phyloP scores from a whole-genome alignment of 192 early-diverging fungal species.

The Backusella circina region DNA sequence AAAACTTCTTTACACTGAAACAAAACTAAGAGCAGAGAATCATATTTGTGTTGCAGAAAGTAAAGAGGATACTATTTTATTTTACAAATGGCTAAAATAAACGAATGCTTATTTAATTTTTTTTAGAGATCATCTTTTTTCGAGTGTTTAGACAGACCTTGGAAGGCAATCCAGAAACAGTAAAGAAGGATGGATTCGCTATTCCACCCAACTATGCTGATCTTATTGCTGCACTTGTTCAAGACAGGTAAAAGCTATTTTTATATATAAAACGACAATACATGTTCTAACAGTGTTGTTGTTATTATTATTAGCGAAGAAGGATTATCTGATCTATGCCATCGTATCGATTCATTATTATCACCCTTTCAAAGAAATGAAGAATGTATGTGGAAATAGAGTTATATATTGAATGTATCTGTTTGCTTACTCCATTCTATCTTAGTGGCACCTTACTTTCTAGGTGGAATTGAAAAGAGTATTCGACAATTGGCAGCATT shows the following conservation, averaged over 20 bases:
- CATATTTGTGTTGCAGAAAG: constrained; percentile 11
- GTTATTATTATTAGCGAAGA: constrained; percentile 27
- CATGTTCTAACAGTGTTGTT: too few relatives aligned
- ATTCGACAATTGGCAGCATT: not conserved
- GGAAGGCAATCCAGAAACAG: not conserved
- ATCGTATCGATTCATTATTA: constrained; percentile 20
- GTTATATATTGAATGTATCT: not conserved
- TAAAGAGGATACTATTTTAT: not conserved
- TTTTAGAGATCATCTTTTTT: constrained; percentile 19
- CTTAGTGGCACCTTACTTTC: constrained; percentile 2
- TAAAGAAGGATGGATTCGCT: not conserved
- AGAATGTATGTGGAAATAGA: constrained; percentile 5
- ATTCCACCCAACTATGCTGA: not conserved
- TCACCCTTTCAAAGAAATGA: constrained; percentile 26
- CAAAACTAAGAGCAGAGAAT: constrained; percentile 12
- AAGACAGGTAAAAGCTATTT: constrained; percentile 1
- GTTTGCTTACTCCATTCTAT: not conserved
- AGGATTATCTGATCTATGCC: constrained; percentile 1
- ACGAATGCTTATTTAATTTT: too few relatives aligned
- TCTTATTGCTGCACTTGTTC: constrained; percentile 13
- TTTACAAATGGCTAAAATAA: not conserved
- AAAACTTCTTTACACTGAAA: constrained; percentile 16
- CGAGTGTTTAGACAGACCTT: not conserved
- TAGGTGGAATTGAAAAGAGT: not conserved
- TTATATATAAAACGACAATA: too few relatives aligned